Evolutionary conservation across 805 yeast genomes (phyloP).

Genomic region (Jamesozyma gamospora): DNA sequence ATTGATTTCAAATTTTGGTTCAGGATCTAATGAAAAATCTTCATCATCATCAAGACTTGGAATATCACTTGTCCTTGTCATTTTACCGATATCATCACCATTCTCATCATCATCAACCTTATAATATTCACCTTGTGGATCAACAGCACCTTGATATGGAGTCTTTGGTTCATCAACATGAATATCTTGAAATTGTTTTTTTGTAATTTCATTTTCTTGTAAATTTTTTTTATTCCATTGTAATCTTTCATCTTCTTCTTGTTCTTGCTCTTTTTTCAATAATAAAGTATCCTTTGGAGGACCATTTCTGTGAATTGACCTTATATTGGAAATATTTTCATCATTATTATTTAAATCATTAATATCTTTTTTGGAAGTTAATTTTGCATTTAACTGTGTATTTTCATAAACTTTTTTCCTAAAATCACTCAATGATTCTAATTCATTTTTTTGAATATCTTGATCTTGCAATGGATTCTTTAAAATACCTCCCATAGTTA

Average conservation of each 20-base stretch:
- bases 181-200: constrained; percentile 46
- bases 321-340: not conserved
- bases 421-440: constrained; percentile 31
- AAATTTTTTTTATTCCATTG: constrained; percentile 83
- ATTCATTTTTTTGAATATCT: constrained; percentile 12
- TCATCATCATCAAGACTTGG: constrained; percentile 30
- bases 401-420: constrained; percentile 71
- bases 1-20: constrained; percentile 40
- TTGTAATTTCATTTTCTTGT: constrained; percentile 49
- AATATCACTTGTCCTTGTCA: constrained; percentile 39
- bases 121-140: constrained; percentile 73
- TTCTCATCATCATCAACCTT: constrained; percentile 56
- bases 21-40: constrained; percentile 49
- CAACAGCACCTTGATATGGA: constrained; percentile 85
- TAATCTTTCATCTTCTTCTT: constrained; percentile 36
- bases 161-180: constrained; percentile 88
- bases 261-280: constrained; percentile 22
- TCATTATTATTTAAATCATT: not conserved
- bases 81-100: constrained; percentile 33
- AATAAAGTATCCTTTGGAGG: constrained; percentile 27
- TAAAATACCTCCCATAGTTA: constrained; percentile 39
- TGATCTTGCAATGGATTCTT: constrained; percentile 36
- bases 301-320: not conserved
- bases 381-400: constrained; percentile 63
- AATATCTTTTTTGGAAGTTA: constrained; percentile 25